Conservation (phyloP, 169 alveolate genomes). For the Plasmodium sp. region DNA sequence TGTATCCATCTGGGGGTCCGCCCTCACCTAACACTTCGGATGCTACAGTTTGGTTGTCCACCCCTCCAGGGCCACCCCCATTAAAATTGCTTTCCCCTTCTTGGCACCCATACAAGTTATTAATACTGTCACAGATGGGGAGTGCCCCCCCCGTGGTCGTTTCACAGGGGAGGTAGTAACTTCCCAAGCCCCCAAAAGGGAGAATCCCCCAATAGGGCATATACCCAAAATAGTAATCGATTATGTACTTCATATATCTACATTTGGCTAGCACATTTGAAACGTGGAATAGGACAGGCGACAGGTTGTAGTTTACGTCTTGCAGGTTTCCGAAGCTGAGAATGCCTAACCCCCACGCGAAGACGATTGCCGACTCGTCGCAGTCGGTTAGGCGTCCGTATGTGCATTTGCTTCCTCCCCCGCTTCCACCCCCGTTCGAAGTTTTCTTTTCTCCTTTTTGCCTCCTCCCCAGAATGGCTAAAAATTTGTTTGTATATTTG, state of each 20-base stretch:
- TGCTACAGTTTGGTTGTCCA: not conserved
- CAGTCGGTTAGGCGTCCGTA: not conserved
- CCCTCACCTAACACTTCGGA: not conserved
- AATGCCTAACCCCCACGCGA: slow-evolving; percentile 61
- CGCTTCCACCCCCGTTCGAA: not conserved
- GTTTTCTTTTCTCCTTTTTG: not conserved
- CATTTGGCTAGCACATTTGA: slow-evolving; percentile 25
- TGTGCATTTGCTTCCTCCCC: not conserved
- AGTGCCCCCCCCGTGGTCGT: not conserved
- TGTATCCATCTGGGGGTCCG: not conserved
- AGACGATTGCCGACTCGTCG: slow-evolving; percentile 29
- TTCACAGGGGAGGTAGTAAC: not conserved
- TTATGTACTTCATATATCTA: slow-evolving; percentile 8
- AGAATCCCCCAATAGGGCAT: not conserved
- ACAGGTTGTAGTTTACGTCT: slow-evolving; percentile 44
- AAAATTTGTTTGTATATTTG: slow-evolving; percentile 20
- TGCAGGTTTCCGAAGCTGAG: slow-evolving; percentile 35
- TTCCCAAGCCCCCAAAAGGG: not conserved
- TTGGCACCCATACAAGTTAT: not conserved
- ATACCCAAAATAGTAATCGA: not conserved
- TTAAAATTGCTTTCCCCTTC: not conserved
- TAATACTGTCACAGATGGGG: not conserved
- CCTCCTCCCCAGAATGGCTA: not conserved
- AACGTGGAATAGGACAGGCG: slow-evolving; percentile 29
- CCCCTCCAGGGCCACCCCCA: not conserved